phyloP scores from a whole-genome alignment of 305 asterid species.

The Solanum chacoense region DNA sequence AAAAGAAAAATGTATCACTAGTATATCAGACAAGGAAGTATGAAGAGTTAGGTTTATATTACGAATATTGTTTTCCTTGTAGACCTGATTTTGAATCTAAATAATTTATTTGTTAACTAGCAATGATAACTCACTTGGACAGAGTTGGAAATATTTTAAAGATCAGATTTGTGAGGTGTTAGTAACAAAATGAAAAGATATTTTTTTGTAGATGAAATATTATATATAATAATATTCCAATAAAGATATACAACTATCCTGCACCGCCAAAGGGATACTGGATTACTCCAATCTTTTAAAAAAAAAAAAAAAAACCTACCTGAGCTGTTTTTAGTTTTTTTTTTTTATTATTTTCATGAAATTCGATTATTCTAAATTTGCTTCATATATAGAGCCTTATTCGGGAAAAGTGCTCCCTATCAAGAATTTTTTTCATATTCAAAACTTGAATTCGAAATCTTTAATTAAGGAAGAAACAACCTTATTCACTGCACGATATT shows the following conservation, averaged over 20 bases:
- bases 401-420: accelerated
- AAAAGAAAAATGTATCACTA: not conserved
- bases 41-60: not conserved
- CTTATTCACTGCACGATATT: no score
- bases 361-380: no score
- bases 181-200: not conserved
- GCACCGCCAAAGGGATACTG: not conserved
- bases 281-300: not conserved
- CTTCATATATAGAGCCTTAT: not conserved
- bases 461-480: no score
- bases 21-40: not conserved
- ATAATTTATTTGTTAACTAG: not conserved
- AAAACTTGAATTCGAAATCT: no score
- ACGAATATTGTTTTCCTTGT: not conserved
- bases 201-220: not conserved
- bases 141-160: not conserved
- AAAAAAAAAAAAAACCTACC: not conserved
- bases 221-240: not conserved
- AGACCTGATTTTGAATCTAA: not conserved
- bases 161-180: not conserved
- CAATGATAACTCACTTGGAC: not conserved
- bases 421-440: no score
- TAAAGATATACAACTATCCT: not conserved
- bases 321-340: not conserved
- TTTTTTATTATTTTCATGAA: no score